These are phyloP conservation scores for Cyclotella distinguenda DNA, from an alignment of 108 stramenopile species.

Conservation along the genomic window DNA sequence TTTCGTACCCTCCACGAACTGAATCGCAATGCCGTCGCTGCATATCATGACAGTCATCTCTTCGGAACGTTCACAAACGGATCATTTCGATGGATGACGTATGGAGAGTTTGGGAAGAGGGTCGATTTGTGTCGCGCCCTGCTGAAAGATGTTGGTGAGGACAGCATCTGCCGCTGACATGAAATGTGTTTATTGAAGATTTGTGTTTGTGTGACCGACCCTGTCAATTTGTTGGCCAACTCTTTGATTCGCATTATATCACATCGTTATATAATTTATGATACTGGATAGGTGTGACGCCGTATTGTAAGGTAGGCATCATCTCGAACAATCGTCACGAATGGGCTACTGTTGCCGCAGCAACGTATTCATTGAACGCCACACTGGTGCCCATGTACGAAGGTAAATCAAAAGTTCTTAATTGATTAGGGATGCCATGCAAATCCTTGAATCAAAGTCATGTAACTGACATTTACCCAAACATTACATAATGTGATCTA, in stretches of 20 bases:
- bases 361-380: constrained; percentile 88
- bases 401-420: neutral
- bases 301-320: constrained; percentile 79
- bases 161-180: neutral
- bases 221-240: neutral
- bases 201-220: neutral
- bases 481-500: neutral
- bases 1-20: constrained; percentile 80
- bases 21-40: constrained; percentile 45
- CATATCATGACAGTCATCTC: constrained; percentile 53
- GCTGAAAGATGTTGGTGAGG: constrained; percentile 69
- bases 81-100: constrained; percentile 66
- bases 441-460: neutral
- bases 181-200: neutral
- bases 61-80: constrained; percentile 68
- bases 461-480: neutral
- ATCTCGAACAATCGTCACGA: constrained; percentile 93
- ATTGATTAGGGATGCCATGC: no score
- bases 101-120: constrained; percentile 58
- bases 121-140: constrained; percentile 57
- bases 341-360: constrained; percentile 88
- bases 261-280: neutral
- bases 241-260: constrained; percentile 17
- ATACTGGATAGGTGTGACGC: constrained; percentile 49
- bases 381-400: constrained; percentile 97